These are phyloP conservation scores for Phytopythium helicoides DNA, from an alignment of 352 stramenopile genomes.

Conservation along the genomic window DNA sequence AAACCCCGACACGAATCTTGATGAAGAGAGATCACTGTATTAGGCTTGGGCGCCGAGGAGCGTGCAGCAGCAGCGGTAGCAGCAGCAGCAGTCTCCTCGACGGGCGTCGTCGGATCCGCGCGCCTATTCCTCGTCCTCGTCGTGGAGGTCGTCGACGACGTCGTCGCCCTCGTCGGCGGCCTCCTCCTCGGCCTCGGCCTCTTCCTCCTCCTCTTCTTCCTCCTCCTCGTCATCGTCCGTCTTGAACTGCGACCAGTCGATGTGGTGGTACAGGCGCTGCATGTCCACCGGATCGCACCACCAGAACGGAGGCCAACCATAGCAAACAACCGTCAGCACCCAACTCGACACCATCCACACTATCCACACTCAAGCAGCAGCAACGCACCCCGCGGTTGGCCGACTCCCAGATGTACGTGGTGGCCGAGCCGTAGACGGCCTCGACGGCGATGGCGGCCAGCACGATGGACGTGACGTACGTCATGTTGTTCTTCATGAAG, in stretches of 20 bases:
- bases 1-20: not conserved
- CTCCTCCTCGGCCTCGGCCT: slow-evolving; percentile 32
- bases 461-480: slow-evolving; percentile 80
- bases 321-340: no score
- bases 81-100: no score
- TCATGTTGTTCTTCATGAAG: slow-evolving; percentile 83
- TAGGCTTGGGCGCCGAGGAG: no score
- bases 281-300: slow-evolving; percentile 17
- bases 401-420: slow-evolving; percentile 78
- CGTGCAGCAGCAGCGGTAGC: no score
- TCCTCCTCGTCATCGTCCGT: slow-evolving; percentile 77
- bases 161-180: slow-evolving; percentile 22
- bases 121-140: slow-evolving; percentile 29
- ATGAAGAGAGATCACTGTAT: slow-evolving; percentile 4
- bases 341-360: no score
- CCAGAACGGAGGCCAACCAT: slow-evolving; percentile 24
- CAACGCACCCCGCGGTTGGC: slow-evolving; percentile 82
- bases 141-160: slow-evolving; percentile 24
- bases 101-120: not conserved
- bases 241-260: slow-evolving; percentile 87
- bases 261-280: slow-evolving; percentile 86
- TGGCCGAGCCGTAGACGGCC: slow-evolving; percentile 68
- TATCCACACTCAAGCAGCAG: no score
- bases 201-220: slow-evolving; percentile 66
- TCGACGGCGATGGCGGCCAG: slow-evolving; percentile 67